Evolutionary conservation across 2,329 filamentous ascomycete species (phyloP), one percentile per base, ranked within the genome.

Genomic region (Parasarocladium wereldwijsianum): DNA sequence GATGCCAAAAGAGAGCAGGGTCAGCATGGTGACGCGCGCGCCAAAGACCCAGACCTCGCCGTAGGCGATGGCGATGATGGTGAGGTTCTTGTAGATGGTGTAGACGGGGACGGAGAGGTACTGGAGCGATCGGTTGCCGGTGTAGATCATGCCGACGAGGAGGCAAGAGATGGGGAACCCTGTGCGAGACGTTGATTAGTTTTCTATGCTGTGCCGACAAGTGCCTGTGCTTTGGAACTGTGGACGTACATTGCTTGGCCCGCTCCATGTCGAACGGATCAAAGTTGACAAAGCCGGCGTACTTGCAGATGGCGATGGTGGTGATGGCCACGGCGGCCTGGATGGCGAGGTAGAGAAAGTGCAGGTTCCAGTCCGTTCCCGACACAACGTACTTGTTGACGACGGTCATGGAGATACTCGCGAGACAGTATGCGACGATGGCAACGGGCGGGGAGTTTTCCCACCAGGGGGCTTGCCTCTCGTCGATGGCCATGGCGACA

Each of bases 1-100:
- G 38, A 98, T 63, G 32, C 85, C 86, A 46, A 98, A 98, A 3
- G 86, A 93, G 47, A 94, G 78, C 17, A 98, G 71, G 3, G 85
- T 76, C 55, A 93, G 74, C 26, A 77, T 71, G 11, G 81, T 86
- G 35, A 98, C 87, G 28, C 76, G 84, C 48, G 87, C 87, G 37
- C 90, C 90, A 43, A 98, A 98, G 86, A 87, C 96, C 31, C 98
- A 69, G 17, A 98, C 87, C 59, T 98, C 90, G 43, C 90, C 90
- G 43, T 98, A 98, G 33, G 90, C 90, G 47, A 96, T 98, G 40
- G 96, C 75, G 46, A 98, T 96, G 54, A 93, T 98, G 37, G 90
- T 96, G 63, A 98, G 58, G 62, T 98, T 98, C 70, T 98, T 98
- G 70, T 98, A 98, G 53, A 98, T 98, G 33, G 90, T 98, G 61